Base-by-base conservation (phyloP, 148 eudicot genomes). In the Vaccinium myrtillus region DNA sequence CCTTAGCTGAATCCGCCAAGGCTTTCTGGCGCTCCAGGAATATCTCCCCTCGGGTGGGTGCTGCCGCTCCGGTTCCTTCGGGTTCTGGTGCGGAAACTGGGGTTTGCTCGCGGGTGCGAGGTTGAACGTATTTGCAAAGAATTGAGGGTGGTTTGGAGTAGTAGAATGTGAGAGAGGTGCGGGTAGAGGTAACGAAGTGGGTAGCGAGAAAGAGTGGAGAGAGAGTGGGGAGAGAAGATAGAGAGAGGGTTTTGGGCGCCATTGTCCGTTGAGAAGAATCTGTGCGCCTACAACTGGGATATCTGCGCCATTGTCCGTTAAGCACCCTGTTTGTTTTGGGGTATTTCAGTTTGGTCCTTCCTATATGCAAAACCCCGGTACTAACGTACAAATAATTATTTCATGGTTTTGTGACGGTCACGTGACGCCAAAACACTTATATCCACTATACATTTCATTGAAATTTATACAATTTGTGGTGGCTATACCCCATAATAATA, bases 1-100 rank as follows among this genome's bases (percentile, higher is more conserved):
- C 90, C 83, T 79, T 9, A 78, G 87, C 81, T 2, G 96, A 83
- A 82, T 90, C 96, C 43, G 82, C 90, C 67, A 88, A 79, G 25
- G 92, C 84, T 50, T 91, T 90, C 16, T 93, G 94, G 73, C 86
- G 90, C 82, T 92, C 92, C 70, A 93, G 87, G 83, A 93, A 96
- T 14, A 93, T 77, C 75, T 94, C 89, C 15, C 98, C 98, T 18
- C 95, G 90, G 71, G 95, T 91, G 56, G 97, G 95, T 43, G 92
- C 92, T 12, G 97, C 92, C 1, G 94, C 85, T 30, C 99, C 99
- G 11, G 89, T 19, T 5, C 94, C 95, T 46, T 87, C 94, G 19
- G 87, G 87, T 53, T 89, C 93, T 43, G 92, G 81, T 19, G 39
- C 61, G 58, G 89, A 79, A 54, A 77, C 51, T 1, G 82, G 50